phyloP scores from a whole-genome alignment of 2,329 filamentous ascomycete species.

The Xylariaceae sp. region DNA sequence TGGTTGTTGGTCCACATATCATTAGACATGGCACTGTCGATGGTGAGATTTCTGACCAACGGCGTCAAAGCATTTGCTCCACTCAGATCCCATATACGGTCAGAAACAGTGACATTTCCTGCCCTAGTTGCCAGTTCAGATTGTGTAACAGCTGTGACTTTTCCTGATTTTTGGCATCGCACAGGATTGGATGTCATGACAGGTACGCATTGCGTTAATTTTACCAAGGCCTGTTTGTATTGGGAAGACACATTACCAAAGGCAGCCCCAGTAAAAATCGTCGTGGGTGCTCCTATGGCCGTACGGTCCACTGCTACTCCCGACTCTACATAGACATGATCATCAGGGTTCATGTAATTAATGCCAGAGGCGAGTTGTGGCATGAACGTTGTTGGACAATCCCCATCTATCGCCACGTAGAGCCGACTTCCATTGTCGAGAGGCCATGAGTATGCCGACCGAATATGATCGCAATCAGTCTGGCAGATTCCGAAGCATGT shows the following conservation, averaged over 20 bases:
- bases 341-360: background rate
- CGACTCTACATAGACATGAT: conserved; percentile 1
- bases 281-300: background rate
- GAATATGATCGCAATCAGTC: background rate
- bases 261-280: background rate
- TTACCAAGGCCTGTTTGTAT: conserved; percentile 4
- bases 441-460: too few relatives aligned
- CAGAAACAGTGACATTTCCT: background rate
- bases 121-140: background rate
- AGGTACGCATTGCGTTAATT: conserved; percentile 8
- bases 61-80: background rate
- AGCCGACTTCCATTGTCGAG: conserved; percentile 1
- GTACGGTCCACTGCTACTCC: conserved; percentile 2
- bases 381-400: background rate
- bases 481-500: background rate
- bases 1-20: background rate
- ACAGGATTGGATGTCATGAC: conserved; percentile 11
- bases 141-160: background rate
- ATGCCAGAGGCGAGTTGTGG: background rate
- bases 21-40: conserved; percentile 5
- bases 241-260: conserved; percentile 1
- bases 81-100: background rate
- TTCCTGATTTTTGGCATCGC: conserved; percentile 2
- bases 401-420: background rate
- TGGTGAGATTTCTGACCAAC: background rate